Percentiles rank a stretch among this genome's conserved stretches.
These are phyloP conservation scores for Citrus hindsii DNA, from an alignment of 345 rosid genomes.

Conservation along the genomic window DNA sequence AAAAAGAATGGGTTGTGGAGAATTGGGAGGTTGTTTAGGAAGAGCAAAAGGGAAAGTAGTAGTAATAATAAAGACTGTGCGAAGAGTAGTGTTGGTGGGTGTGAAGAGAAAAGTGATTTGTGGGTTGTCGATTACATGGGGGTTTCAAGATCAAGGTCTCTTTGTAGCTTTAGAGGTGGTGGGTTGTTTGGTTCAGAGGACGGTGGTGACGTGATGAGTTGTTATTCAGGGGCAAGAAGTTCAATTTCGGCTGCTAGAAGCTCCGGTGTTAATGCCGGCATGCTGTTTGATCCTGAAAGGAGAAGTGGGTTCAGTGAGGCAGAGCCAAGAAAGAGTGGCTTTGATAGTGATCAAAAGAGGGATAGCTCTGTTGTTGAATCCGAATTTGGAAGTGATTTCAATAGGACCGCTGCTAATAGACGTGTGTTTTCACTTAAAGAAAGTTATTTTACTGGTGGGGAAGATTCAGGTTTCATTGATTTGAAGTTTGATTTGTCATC, in stretches of 20 bases:
- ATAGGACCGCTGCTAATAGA: conserved; percentile 30
- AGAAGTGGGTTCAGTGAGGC: conserved; percentile 78
- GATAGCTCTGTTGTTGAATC: conserved; percentile 30
- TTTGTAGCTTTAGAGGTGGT: conserved; percentile 77
- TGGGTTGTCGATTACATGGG: conserved; percentile 76
- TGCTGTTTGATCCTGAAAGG: conserved; percentile 65
- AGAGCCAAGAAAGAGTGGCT: conserved; percentile 53
- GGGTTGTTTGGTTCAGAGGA: conserved; percentile 72
- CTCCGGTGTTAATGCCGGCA: conserved; percentile 70
- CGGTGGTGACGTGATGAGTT: conserved; percentile 45
- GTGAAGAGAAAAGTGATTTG: conserved; percentile 61
- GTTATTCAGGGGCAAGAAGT: conserved; percentile 56
- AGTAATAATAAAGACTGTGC: conserved; percentile 23
- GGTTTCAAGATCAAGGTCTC: conserved; percentile 89
- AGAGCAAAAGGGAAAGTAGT: conserved; percentile 35
- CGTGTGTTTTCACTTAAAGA: conserved; percentile 73
- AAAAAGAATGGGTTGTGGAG: conserved; percentile 71
- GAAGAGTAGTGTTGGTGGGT: conserved; percentile 29
- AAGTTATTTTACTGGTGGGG: conserved; percentile 62
- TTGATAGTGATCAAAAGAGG: conserved; percentile 31
- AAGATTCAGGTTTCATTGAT: conserved; percentile 87
- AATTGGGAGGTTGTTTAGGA: conserved; percentile 71
- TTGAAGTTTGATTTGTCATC: conserved; percentile 71
- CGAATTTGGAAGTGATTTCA: conserved; percentile 18
- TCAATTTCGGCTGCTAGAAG: conserved; percentile 80